These are phyloP conservation scores for Chaetomium sp. DNA, from an alignment of 2,329 filamentous ascomycete genomes.

Conservation along the genomic window DNA sequence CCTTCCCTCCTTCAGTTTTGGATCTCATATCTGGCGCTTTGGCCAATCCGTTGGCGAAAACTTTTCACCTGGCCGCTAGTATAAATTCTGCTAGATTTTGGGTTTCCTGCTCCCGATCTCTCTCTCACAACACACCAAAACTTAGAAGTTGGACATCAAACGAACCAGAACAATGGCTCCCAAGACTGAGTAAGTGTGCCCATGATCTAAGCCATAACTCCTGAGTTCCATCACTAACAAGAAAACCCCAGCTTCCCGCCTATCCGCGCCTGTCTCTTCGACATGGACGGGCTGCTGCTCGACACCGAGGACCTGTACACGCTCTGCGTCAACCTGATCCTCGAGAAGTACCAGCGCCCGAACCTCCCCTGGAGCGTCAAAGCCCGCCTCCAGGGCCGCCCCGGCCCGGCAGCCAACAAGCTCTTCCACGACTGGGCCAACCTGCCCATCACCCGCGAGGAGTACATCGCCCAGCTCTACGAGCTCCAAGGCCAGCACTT, in stretches of 20 bases:
- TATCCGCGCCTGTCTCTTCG: slow-evolving; percentile 87
- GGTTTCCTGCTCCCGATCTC: too few relatives aligned
- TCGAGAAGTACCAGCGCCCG: slow-evolving; percentile 67
- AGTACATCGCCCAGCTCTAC: slow-evolving; percentile 51
- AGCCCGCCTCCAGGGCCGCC: slow-evolving; percentile 66
- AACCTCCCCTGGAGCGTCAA: slow-evolving; percentile 89
- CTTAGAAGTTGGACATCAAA: not conserved
- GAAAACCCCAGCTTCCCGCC: slow-evolving; percentile 57
- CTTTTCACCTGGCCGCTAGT: too few relatives aligned
- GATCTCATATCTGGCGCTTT: too few relatives aligned
- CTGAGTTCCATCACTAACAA: not conserved
- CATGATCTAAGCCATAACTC: not conserved
- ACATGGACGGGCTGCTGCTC: slow-evolving; percentile 96
- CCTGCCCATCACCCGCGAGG: slow-evolving; percentile 56
- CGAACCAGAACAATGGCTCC: slow-evolving; percentile 25
- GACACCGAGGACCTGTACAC: slow-evolving; percentile 91
- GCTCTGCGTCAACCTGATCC: slow-evolving; percentile 71
- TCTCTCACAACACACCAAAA: too few relatives aligned
- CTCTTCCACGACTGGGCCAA: slow-evolving; percentile 73
- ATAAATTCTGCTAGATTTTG: too few relatives aligned
- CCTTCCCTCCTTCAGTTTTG: too few relatives aligned
- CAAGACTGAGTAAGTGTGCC: slow-evolving; percentile 27
- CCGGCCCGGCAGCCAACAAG: slow-evolving; percentile 45
- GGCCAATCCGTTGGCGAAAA: too few relatives aligned
- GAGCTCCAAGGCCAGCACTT: slow-evolving; percentile 67